Conservation (phyloP, 164 flowering plant species). For the Aristolochia californica region DNA sequence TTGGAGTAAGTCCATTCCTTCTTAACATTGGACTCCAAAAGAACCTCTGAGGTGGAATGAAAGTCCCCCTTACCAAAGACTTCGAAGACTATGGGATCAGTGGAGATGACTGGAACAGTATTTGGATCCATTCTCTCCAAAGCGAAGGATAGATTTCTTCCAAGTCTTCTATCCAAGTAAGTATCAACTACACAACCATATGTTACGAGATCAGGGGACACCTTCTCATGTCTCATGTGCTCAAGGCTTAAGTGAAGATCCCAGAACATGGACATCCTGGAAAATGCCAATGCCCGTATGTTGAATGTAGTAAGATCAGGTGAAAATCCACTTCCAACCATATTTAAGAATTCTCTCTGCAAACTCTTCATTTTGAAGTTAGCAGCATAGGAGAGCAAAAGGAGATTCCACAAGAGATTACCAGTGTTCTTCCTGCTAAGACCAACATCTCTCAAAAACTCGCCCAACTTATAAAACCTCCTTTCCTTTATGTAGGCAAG, state of each 20-base stretch:
- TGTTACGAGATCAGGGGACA: constrained; percentile 84
- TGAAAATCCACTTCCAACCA: constrained; percentile 63
- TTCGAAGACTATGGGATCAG: constrained; percentile 69
- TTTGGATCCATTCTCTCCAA: constrained; percentile 41
- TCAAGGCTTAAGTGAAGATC: constrained; percentile 88
- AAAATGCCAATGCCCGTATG: constrained; percentile 75
- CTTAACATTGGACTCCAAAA: constrained; percentile 41
- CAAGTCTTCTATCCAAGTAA: constrained; percentile 60
- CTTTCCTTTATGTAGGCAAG: constrained; percentile 48
- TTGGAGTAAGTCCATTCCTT: constrained; percentile 53
- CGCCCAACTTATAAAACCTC: constrained; percentile 56
- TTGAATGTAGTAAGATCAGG: constrained; percentile 86
- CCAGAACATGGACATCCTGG: constrained; percentile 78
- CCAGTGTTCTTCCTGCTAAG: constrained; percentile 61
- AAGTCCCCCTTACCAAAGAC: constrained; percentile 87
- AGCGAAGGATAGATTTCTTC: constrained; percentile 61
- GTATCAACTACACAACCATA: constrained; percentile 87
- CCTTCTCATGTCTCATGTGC: constrained; percentile 63
- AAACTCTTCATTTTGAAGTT: constrained; percentile 88
- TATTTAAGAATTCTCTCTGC: constrained; percentile 72
- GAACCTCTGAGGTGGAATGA: constrained; percentile 56
- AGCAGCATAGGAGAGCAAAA: constrained; percentile 76
- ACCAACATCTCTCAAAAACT: constrained; percentile 68
- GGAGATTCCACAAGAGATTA: constrained; percentile 76
- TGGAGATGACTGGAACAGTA: constrained; percentile 30